Conservation (phyloP, 2,329 filamentous ascomycete species). For the Phialemonium atrogriseum region DNA sequence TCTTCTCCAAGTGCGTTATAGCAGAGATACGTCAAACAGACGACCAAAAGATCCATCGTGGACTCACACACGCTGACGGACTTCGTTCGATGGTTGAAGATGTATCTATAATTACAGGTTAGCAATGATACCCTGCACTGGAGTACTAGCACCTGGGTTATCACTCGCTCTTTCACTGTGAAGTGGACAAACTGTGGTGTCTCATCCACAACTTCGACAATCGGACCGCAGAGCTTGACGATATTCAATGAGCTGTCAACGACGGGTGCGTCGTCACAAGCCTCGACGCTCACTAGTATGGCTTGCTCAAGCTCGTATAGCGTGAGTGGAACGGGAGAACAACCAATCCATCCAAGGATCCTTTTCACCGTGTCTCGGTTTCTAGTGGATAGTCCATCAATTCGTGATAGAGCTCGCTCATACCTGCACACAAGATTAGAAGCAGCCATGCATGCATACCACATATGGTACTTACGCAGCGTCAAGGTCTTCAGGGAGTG, state of each 20-base stretch:
- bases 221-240: slow-evolving; percentile 17
- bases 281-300: slow-evolving; percentile 2
- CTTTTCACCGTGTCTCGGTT: slow-evolving; percentile 6
- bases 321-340: slow-evolving; percentile 12
- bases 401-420: slow-evolving; percentile 6
- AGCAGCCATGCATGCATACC: background rate
- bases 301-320: slow-evolving; percentile 11
- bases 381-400: slow-evolving; percentile 5
- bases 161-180: slow-evolving; percentile 19
- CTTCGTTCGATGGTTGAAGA: too few species aligned
- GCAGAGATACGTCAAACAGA: too few species aligned
- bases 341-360: slow-evolving; percentile 15
- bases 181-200: slow-evolving; percentile 23
- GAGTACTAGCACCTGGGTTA: too few species aligned
- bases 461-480: slow-evolving; percentile 17
- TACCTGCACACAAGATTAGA: slow-evolving; percentile 6
- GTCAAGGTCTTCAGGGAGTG: slow-evolving; percentile 19
- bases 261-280: background rate
- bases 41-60: too few species aligned
- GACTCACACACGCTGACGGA: too few species aligned
- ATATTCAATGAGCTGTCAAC: slow-evolving; percentile 7
- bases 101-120: slow-evolving; percentile 1
- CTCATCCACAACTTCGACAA: slow-evolving; percentile 20
- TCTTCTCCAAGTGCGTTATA: too few species aligned
- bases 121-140: too few species aligned